Base-by-base conservation (phyloP, 352 stramenopile genomes). In the Elongisporangium anandrum region DNA sequence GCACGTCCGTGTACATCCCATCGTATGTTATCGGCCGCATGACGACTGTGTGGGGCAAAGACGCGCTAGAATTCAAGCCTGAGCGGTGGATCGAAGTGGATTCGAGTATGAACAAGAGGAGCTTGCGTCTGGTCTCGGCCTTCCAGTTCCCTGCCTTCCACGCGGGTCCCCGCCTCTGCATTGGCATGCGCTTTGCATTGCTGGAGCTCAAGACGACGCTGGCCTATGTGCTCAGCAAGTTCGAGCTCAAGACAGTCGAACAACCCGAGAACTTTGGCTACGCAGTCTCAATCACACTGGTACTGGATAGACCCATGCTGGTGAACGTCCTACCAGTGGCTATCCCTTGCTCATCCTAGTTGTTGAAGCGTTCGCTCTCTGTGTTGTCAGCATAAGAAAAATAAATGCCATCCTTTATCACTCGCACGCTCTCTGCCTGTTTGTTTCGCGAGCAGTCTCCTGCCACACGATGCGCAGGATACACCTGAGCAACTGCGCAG, bases 61-160 rank as follows among this genome's bases (percentile, higher is more conserved):
- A 93, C 48, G 75, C 73, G 3, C 34, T 21, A 0, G 65, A 83
- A 55, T 80, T 78, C 41, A 65, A 68, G 7, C 74, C 74, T 0
- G 77, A 90, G 50, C 72, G 83, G 10, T 89, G 73, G 70, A 62
- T 91, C 9, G 75, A 87, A 19, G 15, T 54, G 16, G 41, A 49
- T 9, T 81, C 63, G 0, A 61, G 63, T 12, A 65, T 72, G 34
- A 63, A 68, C 13, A 71, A 70, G 39, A 34, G 7, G 24, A 34
- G 24, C 24, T 7, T 34, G 24, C 24, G 24, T 34, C 55, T 45
- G 23, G 50, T 86, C 12, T 83, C 76, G 39, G 65, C 73, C 4
- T 81, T 71, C 54, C 67, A 85, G 60, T 92, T 90, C 54, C 64
- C 77, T 15, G 69, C 66, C 4, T 91, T 93, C 65, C 59, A 67